Base-by-base conservation (phyloP, 2,329 filamentous ascomycete genomes). In the Aspergillus glaucus region DNA sequence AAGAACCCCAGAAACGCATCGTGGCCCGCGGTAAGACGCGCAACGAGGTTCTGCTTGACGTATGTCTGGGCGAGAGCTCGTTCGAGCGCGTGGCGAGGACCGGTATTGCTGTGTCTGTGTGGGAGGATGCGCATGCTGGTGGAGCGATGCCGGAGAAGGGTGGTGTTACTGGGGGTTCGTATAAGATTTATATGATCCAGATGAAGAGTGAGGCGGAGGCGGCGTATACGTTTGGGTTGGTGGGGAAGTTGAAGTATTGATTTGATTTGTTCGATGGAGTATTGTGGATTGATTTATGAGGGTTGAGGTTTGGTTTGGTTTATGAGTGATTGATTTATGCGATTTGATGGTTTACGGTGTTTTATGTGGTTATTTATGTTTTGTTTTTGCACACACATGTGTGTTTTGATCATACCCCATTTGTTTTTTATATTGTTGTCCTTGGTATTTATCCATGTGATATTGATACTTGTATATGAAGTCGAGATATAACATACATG, bases 31-130 rank as follows among this genome's bases (percentile, higher is more conserved):
- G 82, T 5, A 85, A 88, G 61, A 84, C 82, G 1, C 82, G 66
- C 53, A 80, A 81, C 19, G 75, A 84, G 52, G 77, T 85, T 1
- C 69, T 95, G 32, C 77, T 96, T 0, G 92, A 97, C 66, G 88
- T 88, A 1, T 90, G 90, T 43, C 75, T 96, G 1, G 86, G 86
- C 9, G 89, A 90, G 63, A 87, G 82, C 49, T 91, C 87, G 62
- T 94, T 95, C 69, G 86, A 91, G 56, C 77, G 87, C 15, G 82
- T 95, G 51, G 91, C 88, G 4, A 82, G 86, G 56, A 86, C 87
- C 30, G 91, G 91, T 43, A 92, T 96, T 60, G 88, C 93, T 1
- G 84, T 95, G 48, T 91, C 87, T 55, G 86, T 96, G 32, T 93
- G 89, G 82, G 87, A 93, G 65, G 84, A 88, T 57, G 82, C 82